A percentile compares a stretch with the other conserved stretches of the same genome.
Evolutionary conservation across 225 moss, liverwort and hornwort species (phyloP).

Genomic region (Polytrichum commune): DNA sequence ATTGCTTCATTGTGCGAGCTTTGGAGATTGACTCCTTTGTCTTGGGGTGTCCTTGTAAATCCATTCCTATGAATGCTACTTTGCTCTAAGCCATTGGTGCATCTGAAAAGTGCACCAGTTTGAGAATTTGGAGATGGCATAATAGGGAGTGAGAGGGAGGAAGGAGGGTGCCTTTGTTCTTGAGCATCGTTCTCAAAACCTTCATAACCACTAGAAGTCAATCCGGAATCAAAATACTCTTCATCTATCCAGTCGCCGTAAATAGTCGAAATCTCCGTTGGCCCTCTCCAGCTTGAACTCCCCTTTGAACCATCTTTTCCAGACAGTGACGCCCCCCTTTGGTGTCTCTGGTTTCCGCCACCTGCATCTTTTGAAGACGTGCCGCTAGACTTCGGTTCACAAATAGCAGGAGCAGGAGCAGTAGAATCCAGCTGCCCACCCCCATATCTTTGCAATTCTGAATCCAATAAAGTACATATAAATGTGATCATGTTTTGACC

Average conservation of each 20-base stretch:
- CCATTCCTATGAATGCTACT: constrained; percentile 18
- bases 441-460: constrained; percentile 87
- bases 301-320: constrained; percentile 35
- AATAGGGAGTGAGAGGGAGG: background rate
- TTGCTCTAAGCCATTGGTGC: constrained; percentile 38
- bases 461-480: background rate
- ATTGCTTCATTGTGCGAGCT: constrained; percentile 13
- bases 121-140: constrained; percentile 18
- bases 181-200: constrained; percentile 23
- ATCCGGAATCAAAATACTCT: constrained; percentile 45
- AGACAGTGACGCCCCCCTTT: constrained; percentile 33
- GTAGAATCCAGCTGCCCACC: constrained; percentile 72
- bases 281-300: constrained; percentile 69
- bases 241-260: constrained; percentile 93
- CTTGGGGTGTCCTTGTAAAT: constrained; percentile 18
- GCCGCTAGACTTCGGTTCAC: constrained; percentile 63
- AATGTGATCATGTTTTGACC: too few relatives aligned
- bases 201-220: constrained; percentile 20
- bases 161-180: constrained; percentile 19
- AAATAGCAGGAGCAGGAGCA: constrained; percentile 37
- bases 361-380: constrained; percentile 56
- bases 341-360: constrained; percentile 31
- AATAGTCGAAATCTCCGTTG: constrained; percentile 76
- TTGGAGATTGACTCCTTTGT: constrained; percentile 24
- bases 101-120: constrained; percentile 37